Evolutionary conservation across 2,329 filamentous ascomycete genomes (phyloP), one percentile per base, ranked within the genome.

Genomic region (Fusarium oligoseptatum): DNA sequence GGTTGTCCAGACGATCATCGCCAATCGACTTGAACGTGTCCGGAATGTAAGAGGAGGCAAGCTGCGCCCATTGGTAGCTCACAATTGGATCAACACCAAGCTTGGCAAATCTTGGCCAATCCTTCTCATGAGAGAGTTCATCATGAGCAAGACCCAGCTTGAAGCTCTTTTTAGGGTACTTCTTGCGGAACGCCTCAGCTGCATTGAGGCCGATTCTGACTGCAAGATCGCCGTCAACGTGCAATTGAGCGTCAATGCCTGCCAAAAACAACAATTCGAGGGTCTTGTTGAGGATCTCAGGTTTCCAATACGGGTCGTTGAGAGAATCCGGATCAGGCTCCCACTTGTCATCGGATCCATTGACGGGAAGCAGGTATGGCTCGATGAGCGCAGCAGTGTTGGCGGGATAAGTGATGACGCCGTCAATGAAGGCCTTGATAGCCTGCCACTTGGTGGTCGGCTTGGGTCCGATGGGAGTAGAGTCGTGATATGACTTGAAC

Each of bases 361-460:
- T 70, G 58, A 77, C 65, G 1, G 76, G 77, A 0, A 62, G 55
- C 67, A 73, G 73, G 39, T 80, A 80, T 0, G 78, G 78, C 22
- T 80, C 77, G 14, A 80, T 75, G 2, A 80, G 62, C 6, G 77
- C 78, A 1, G 77, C 78, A 0, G 78, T 80, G 32, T 79, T 80
- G 29, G 78, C 71, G 1, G 78, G 78, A 41, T 80, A 80, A 0
- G 75, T 74, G 10, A 80, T 80, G 43, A 80, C 76, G 4, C 78
- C 78, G 11, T 80, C 78, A 20, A 80, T 68, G 9, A 76, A 80
- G 2, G 75, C 73, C 71, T 80, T 80, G 67, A 80, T 65, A 2
- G 78, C 75, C 29, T 80, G 78, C 76, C 77, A 80, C 48, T 80
- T 80, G 1, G 80, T 68, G 0, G 74, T 64, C 1, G 78, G 78